Percentiles rank a stretch among this genome's conserved stretches.
phyloP scores from a whole-genome alignment of 148 eudicot genomes.

The Drosera capensis region DNA sequence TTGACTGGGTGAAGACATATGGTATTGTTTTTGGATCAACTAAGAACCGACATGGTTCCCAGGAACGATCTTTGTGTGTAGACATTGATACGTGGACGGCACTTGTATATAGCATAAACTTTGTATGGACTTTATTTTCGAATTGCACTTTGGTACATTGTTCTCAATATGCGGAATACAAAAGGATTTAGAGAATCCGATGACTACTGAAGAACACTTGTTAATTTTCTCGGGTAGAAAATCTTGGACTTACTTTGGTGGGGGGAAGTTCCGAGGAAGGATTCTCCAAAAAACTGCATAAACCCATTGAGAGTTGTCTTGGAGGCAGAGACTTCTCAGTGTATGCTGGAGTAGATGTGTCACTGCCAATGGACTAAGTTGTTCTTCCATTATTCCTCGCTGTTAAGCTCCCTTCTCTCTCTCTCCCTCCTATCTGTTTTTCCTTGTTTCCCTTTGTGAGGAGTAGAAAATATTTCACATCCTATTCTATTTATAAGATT shows the following conservation, averaged over 20 bases:
- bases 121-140: too few relatives aligned
- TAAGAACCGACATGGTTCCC: too few relatives aligned
- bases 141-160: too few relatives aligned
- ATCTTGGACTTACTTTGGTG: slow-evolving; percentile 56
- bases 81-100: too few relatives aligned
- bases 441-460: neutral
- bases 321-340: slow-evolving; percentile 74
- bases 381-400: slow-evolving; percentile 60
- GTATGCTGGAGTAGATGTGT: slow-evolving; percentile 98
- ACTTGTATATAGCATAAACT: too few relatives aligned
- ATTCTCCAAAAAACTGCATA: slow-evolving; percentile 99
- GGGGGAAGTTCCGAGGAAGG: slow-evolving; percentile 92
- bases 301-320: slow-evolving; percentile 86
- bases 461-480: neutral
- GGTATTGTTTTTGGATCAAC: too few relatives aligned
- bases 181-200: too few relatives aligned
- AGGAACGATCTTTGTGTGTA: too few relatives aligned
- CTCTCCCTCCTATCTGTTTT: slow-evolving; percentile 2
- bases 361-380: slow-evolving; percentile 57
- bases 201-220: too few relatives aligned
- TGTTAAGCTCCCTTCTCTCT: slow-evolving; percentile 2
- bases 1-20: too few relatives aligned
- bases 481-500: neutral
- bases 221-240: neutral
- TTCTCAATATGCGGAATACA: too few relatives aligned